These are phyloP conservation scores for Zopfochytrium polystomum DNA, from an alignment of 371 early-diverging fungal genomes.

Conservation along the genomic window DNA sequence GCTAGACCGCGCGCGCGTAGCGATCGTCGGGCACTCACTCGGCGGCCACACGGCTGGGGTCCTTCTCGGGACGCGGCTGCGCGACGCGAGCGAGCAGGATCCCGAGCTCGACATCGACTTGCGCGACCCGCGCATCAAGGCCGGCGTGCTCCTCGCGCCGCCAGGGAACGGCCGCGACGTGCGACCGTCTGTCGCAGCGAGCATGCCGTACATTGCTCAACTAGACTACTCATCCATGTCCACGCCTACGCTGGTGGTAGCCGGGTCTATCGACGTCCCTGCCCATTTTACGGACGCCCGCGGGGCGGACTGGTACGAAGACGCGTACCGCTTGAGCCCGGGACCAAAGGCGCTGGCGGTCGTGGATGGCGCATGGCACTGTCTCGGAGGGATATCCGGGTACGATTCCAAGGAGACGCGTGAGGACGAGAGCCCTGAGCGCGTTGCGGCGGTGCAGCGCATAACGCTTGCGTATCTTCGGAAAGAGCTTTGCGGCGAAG, in stretches of 20 bases:
- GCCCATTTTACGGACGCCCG: too few species aligned
- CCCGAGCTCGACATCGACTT: not conserved
- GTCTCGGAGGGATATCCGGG: too few species aligned
- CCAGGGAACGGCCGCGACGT: constrained; percentile 1
- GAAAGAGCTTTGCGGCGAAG: too few species aligned
- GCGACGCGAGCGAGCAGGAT: too few species aligned
- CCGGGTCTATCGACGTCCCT: not conserved
- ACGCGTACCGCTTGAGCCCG: too few species aligned
- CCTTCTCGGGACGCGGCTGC: not conserved
- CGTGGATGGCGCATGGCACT: too few species aligned
- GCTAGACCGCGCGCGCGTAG: not conserved
- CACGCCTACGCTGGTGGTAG: not conserved
- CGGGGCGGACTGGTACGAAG: too few species aligned
- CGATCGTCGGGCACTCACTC: not conserved
- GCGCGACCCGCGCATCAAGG: not conserved
- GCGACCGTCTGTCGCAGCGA: not conserved
- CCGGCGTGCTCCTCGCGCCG: not conserved
- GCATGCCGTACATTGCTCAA: not conserved
- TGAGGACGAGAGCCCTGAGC: too few species aligned
- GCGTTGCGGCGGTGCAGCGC: too few species aligned
- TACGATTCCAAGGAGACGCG: too few species aligned
- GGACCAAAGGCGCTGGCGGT: too few species aligned
- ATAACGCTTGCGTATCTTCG: too few species aligned
- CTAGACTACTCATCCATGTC: not conserved
- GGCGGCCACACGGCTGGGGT: constrained; percentile 1